Evolutionary conservation across 2,329 filamentous ascomycete genomes (phyloP).

Genomic region (Clonostachys sp.): DNA sequence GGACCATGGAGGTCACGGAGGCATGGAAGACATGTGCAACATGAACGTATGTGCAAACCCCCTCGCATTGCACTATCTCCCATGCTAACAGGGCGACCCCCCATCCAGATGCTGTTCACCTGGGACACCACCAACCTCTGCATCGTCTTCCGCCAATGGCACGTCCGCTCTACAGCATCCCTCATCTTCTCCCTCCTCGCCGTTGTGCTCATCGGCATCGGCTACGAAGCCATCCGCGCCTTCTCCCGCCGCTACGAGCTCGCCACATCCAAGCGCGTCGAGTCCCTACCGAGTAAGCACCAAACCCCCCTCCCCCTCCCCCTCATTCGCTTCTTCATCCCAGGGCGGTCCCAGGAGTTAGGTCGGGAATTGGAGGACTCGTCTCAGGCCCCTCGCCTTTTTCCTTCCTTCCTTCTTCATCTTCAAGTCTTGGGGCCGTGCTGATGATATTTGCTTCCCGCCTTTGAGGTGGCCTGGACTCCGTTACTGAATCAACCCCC

Average conservation of each 20-base stretch:
- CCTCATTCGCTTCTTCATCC: constrained; percentile 1
- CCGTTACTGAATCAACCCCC: constrained; percentile 58
- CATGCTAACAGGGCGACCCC: constrained; percentile 8
- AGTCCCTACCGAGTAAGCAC: constrained; percentile 49
- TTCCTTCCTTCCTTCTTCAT: too few species aligned
- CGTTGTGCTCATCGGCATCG: constrained; percentile 79
- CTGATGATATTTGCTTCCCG: background rate
- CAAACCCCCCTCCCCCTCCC: background rate
- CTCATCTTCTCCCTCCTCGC: constrained; percentile 79
- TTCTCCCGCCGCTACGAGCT: constrained; percentile 72
- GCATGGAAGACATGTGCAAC: constrained; percentile 67
- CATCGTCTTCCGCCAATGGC: constrained; percentile 93
- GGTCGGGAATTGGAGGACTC: too few species aligned
- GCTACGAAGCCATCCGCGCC: constrained; percentile 86
- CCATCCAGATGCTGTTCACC: constrained; percentile 86
- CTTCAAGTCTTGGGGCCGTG: background rate
- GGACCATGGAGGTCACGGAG: constrained; percentile 35
- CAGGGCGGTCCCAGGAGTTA: background rate
- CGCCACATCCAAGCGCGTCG: constrained; percentile 38
- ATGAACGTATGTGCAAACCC: constrained; percentile 69
- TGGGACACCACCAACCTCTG: constrained; percentile 93
- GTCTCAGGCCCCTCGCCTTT: too few species aligned
- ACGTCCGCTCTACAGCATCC: constrained; percentile 67
- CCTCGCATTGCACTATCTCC: constrained; percentile 2
- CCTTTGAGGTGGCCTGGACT: constrained; percentile 19